Evolutionary conservation across 345 rosid species (phyloP), one percentile per base, ranked within the genome.

Genomic region (Brassica nigra): DNA sequence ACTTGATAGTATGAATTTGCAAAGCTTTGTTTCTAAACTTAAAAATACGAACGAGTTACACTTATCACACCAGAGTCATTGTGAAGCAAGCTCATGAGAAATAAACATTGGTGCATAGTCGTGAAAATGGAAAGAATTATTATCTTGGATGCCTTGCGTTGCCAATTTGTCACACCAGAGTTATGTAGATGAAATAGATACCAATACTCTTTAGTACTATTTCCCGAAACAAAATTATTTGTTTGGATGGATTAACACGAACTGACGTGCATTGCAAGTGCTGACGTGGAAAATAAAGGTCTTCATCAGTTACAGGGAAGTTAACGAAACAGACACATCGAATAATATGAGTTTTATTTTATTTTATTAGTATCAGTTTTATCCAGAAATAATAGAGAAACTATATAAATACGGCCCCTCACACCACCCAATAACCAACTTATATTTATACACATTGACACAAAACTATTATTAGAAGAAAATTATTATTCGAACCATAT

Each of bases 271-370:
- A 78, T 64, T 36, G 34, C 23, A 44, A 78, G 59, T 47, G 15
- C 72, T 42, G 68, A 29, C 47, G 52, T 55, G 77, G 77, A 42
- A 57, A 29, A 78, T 15, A 64, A 18, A 72, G 73, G 77, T 78
- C 81, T 29, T 72, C 12, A 66, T 78, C 81, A 65, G 29, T 0
- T 77, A 3, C 37, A 62, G 34, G 57, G 29, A 70, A 27, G 76
- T 28, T 78, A 71, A 78, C 68, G 18, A 78, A 76, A 55, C 44
- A 52, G 23, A 77, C 58, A 71, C 28, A 78, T 55, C 52, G 68
- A 71, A 71, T 71, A 66, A 9, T 39, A 76, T 55, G 58, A 66
- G 28, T 66, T 52, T 29, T 62, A 33, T 14, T 61, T 68, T 16
- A 29, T 27, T 28, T 59, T 33, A 0, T 58, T 2, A 42, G 57